phyloP scores from a whole-genome alignment of 805 yeast genomes.

The Cyberlindnera maclurae region DNA sequence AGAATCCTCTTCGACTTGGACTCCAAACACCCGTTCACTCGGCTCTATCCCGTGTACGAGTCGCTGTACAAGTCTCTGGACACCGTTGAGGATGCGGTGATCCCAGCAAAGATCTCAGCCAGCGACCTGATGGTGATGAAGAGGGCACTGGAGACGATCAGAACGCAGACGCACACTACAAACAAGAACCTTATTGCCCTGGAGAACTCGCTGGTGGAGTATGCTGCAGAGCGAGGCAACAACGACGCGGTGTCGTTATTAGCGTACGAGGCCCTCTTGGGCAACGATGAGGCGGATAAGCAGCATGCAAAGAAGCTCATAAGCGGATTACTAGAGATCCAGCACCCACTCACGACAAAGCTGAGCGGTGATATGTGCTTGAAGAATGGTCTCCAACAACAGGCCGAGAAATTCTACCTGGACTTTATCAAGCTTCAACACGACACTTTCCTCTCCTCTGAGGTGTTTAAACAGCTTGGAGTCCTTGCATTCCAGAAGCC shows the following conservation, averaged over 20 bases:
- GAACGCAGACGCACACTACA: constrained; percentile 53
- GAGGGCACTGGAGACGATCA: constrained; percentile 51
- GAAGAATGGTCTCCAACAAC: constrained; percentile 36
- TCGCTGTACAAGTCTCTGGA: constrained; percentile 43
- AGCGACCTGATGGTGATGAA: constrained; percentile 64
- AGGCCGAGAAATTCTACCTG: constrained; percentile 55
- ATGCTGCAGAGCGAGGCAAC: constrained; percentile 78
- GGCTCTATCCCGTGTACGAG: constrained; percentile 47
- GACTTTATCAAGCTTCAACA: constrained; percentile 50
- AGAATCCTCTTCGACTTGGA: constrained; percentile 61
- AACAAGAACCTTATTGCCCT: constrained; percentile 50
- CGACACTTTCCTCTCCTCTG: constrained; percentile 57
- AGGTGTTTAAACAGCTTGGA: constrained; percentile 65
- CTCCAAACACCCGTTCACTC: constrained; percentile 44
- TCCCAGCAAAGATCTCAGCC: constrained; percentile 43
- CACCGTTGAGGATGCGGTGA: constrained; percentile 16
- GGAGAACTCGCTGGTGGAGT: constrained; percentile 70
- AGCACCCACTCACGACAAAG: constrained; percentile 72
- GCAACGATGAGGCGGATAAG: constrained; percentile 44
- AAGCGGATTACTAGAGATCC: constrained; percentile 43
- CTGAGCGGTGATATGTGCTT: constrained; percentile 72
- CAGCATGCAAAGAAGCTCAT: constrained; percentile 57
- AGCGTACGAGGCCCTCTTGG: constrained; percentile 56
- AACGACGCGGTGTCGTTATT: constrained; percentile 72
- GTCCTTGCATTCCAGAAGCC: constrained; percentile 49